Evolutionary conservation across 2,329 filamentous ascomycete species (phyloP), one percentile per base, ranked within the genome.

Genomic region (Trichoderma sp.): DNA sequence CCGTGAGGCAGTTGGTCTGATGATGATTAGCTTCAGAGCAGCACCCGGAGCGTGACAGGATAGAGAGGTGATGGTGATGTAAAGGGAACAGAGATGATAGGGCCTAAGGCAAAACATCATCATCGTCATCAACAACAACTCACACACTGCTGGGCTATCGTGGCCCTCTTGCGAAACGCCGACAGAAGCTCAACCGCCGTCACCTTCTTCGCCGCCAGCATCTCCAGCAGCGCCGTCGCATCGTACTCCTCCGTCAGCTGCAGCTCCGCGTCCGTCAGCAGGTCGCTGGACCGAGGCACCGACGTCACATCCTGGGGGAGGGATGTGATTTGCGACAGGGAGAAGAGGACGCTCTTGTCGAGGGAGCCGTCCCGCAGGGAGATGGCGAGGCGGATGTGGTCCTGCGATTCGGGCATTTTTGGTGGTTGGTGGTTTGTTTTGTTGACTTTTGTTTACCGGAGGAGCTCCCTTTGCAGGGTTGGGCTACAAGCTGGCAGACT

Each of bases 121-220:
- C 21, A 28, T 41, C 21, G 47, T n/a, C n/a, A n/a, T n/a, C n/a
- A n/a, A n/a, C n/a, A n/a, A n/a, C n/a, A n/a, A 51, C 63, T 34
- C 39, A 65, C 63, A 45, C 54, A 61, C 15, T 65, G 63, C 39
- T 65, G 63, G 34, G 63, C 63, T 45, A 65, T 65, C 5, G 63
- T 61, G 14, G 63, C 63, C 39, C 63, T 26, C 55, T 65, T 65
- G 17, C 63, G 47, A 54, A 65, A 65, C 28, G 63, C 63, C 12
- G 52, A 21, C 10, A 63, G 19, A 17, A 63, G 44, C 43, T 63
- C 61, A 2, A 41, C 61, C 10, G 61, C 61, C 19, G 21, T 57
- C n/a, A 63, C 21, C 52, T 63, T 63, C 30, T 44, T 57, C 4
- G 52, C 61, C 44, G 61, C 61, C 43, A 63, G 44, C 61, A 57